Evolutionary conservation across 1,284 basidiomycete genomes (phyloP).

Genomic region (Tetrapyrgos nigripes): DNA sequence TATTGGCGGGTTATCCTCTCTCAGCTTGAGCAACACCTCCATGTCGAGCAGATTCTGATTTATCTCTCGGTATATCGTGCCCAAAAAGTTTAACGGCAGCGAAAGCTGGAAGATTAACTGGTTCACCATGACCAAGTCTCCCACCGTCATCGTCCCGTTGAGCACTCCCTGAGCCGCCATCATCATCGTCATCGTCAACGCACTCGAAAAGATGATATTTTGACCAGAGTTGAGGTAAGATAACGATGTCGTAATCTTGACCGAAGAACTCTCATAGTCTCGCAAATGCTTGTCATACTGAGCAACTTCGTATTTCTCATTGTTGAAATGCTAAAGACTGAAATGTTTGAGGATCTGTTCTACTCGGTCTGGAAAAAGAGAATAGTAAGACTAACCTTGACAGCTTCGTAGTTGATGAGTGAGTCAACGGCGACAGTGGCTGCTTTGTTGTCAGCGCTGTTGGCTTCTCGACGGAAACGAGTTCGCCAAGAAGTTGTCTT

Average conservation of each 20-base stretch:
- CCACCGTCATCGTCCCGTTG: constrained; percentile 95
- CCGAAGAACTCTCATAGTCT: constrained; percentile 89
- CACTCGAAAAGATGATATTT: constrained; percentile 94
- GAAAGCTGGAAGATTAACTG: constrained; percentile 99
- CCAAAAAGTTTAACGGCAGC: constrained; percentile 95
- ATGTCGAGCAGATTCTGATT: constrained; percentile 96
- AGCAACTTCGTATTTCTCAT: constrained; percentile 89
- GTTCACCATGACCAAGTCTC: constrained; percentile 98
- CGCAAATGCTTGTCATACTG: constrained; percentile 93
- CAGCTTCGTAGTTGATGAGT: constrained; percentile 97
- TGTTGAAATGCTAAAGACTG: constrained; percentile 88
- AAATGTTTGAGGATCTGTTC: constrained; percentile 17
- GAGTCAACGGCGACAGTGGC: constrained; percentile 95
- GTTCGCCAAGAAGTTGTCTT: constrained; percentile 96
- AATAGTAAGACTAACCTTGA: constrained; percentile 70
- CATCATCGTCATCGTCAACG: constrained; percentile 95
- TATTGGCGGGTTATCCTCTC: constrained; percentile 81
- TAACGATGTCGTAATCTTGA: constrained; percentile 95
- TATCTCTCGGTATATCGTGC: constrained; percentile 96
- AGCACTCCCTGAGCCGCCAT: constrained; percentile 77
- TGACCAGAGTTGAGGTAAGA: constrained; percentile 96
- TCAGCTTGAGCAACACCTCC: constrained; percentile 94
- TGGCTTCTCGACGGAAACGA: constrained; percentile 93
- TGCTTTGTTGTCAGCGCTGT: constrained; percentile 95
- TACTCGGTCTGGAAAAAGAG: neutral